Conservation (phyloP, 305 asterid genomes). For the Fraxinus nigra region DNA sequence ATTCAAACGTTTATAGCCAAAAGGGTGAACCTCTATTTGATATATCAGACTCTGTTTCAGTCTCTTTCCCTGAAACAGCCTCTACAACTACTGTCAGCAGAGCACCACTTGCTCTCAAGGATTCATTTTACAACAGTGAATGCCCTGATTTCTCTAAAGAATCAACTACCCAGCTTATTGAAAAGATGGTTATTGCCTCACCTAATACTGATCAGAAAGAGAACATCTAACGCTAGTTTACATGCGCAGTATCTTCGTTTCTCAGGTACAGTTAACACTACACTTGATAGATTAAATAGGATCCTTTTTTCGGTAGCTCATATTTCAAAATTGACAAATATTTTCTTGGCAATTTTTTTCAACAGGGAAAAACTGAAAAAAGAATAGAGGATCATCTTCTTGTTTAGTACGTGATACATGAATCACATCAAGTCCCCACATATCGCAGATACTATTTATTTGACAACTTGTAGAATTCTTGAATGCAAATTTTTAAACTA, state of each 20-base stretch:
- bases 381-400: not conserved
- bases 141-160: slow-evolving; percentile 27
- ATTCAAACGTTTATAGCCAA: slow-evolving; percentile 16
- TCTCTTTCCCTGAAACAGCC: slow-evolving; percentile 16
- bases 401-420: not conserved
- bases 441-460: not conserved
- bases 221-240: slow-evolving; percentile 20
- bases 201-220: slow-evolving; percentile 41
- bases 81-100: slow-evolving; percentile 28
- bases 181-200: slow-evolving; percentile 22
- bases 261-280: slow-evolving; percentile 17
- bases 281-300: slow-evolving; percentile 3
- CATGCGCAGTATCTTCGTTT: not conserved
- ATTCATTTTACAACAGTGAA: slow-evolving; percentile 19
- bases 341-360: not conserved
- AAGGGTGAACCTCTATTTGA: slow-evolving; percentile 28
- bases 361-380: not conserved
- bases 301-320: not conserved
- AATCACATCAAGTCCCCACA: not conserved
- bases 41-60: slow-evolving; percentile 15
- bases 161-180: slow-evolving; percentile 24
- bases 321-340: not conserved
- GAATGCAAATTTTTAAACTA: not conserved
- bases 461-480: slow-evolving; percentile 18
- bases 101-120: slow-evolving; percentile 44